Evolutionary conservation across 1,284 basidiomycete genomes (phyloP), one percentile per base, ranked within the genome.

Genomic region (Ganoderma lingzhi): DNA sequence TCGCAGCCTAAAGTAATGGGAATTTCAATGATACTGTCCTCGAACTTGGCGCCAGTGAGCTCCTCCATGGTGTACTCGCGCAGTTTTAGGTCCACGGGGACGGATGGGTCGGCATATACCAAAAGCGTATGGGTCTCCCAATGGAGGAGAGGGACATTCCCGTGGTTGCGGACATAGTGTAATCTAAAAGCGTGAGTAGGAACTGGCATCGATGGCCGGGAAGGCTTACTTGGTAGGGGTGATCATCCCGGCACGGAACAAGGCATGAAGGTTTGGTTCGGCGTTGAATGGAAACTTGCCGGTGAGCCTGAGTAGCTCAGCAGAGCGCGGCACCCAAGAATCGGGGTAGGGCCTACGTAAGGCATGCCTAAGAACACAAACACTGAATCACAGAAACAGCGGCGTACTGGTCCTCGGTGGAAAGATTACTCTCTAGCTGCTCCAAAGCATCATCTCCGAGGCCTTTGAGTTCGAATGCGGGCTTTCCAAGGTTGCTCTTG

Each of bases 241-340:
- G 42, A 74, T 75, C 67, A 77, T 70, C 3, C 76, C 76, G 2
- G 67, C 76, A 14, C 71, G 72, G 45, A 70, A 75, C 15, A 77
- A 45, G 6, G 53, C 65, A 28, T 63, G 56, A 23, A 74, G 68
- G 55, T 70, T 66, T 8, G 73, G 72, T 41, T 77, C 76, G 6
- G 74, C 76, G 61, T 77, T 77, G 30, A 77, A 68, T 12, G 76
- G 76, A 62, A 74, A 71, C 37, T 72, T 73, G 0, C 74, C 74
- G 2, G 76, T 74, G 3, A 77, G 71, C 3, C 76, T 73, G 2
- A 73, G 64, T 3, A 77, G 68, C n/a, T 70, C 62, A 2, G 69
- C 17, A 2, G 76, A 77, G n/a, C 76, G 76, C n/a, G 76, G 76
- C 6, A 77, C 71, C 76, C 76, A 75, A 1, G 74, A 76, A 61